Evolutionary conservation across 345 rosid genomes (phyloP).

Genomic region (Syzygium grande): DNA sequence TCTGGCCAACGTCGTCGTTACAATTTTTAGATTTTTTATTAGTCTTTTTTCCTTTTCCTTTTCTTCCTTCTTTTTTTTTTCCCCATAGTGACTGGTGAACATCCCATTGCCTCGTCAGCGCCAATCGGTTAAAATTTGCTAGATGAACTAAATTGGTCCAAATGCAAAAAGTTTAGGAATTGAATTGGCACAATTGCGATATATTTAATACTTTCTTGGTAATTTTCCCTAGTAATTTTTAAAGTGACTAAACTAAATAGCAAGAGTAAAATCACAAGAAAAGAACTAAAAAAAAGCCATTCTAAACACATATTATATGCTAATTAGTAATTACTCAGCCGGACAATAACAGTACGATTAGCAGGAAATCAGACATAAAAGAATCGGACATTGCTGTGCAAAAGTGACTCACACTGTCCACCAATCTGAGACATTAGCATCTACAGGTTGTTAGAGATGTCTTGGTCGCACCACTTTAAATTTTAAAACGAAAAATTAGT

Average conservation of each 20-base stretch:
- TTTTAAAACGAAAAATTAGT: neutral
- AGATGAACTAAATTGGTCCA: no score
- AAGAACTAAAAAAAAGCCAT: neutral
- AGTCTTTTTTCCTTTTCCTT: no score
- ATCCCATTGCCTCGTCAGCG: no score
- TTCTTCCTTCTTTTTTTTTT: no score
- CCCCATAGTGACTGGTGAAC: no score
- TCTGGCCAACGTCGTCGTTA: no score
- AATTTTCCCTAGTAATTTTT: no score
- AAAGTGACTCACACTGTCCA: neutral
- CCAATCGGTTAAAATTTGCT: no score
- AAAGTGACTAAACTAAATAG: neutral
- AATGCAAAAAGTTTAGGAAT: no score
- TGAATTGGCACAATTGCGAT: no score
- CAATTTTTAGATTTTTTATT: no score
- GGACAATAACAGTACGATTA: neutral
- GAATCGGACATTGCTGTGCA: neutral
- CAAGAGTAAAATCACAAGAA: neutral
- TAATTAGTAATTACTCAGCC: neutral
- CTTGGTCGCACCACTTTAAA: neutral
- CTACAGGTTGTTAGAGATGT: neutral
- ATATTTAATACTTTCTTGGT: no score
- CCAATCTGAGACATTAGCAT: neutral
- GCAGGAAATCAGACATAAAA: neutral
- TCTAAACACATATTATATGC: neutral